phyloP scores from a whole-genome alignment of 106 monocot species.

The Phalaenopsis equestris region DNA sequence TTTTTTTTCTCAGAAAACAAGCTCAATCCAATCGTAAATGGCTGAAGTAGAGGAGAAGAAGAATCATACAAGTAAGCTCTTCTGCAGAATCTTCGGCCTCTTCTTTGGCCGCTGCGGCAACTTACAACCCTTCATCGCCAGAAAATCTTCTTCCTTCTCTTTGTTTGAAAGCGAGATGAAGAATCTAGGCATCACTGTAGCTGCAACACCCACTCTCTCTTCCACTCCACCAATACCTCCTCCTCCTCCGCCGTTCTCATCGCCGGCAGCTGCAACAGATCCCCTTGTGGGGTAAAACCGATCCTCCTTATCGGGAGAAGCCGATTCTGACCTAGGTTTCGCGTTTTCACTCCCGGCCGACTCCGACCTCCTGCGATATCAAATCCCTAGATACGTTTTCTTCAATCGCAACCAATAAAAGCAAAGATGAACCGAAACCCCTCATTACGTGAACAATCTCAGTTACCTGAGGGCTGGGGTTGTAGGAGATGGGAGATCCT shows the following conservation, averaged over 20 bases:
- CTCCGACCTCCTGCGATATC: constrained; percentile 38
- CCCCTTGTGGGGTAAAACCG: constrained; percentile 84
- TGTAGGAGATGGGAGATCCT: constrained; percentile 23
- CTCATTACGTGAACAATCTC: not conserved
- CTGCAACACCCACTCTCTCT: constrained; percentile 26
- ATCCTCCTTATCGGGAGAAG: constrained; percentile 90
- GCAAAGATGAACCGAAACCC: not conserved
- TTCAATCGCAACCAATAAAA: not conserved
- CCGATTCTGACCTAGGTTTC: constrained; percentile 25
- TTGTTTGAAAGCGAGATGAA: constrained; percentile 89
- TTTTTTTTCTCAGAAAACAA: not conserved
- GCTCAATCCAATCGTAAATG: not conserved
- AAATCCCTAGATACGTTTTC: constrained; percentile 10
- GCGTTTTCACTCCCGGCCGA: constrained; percentile 42
- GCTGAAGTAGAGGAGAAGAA: not conserved
- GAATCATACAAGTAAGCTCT: constrained; percentile 11
- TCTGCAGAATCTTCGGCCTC: constrained; percentile 54
- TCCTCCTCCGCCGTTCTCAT: constrained; percentile 14
- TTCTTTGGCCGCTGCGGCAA: constrained; percentile 93
- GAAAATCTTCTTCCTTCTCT: constrained; percentile 98
- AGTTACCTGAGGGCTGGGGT: constrained; percentile 9
- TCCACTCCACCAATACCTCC: constrained; percentile 26
- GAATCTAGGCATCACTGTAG: constrained; percentile 54
- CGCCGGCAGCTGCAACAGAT: constrained; percentile 26
- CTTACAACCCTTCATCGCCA: constrained; percentile 97